Base-by-base conservation (phyloP, 371 early-diverging fungal species). In the Rhizomucor miehei region DNA sequence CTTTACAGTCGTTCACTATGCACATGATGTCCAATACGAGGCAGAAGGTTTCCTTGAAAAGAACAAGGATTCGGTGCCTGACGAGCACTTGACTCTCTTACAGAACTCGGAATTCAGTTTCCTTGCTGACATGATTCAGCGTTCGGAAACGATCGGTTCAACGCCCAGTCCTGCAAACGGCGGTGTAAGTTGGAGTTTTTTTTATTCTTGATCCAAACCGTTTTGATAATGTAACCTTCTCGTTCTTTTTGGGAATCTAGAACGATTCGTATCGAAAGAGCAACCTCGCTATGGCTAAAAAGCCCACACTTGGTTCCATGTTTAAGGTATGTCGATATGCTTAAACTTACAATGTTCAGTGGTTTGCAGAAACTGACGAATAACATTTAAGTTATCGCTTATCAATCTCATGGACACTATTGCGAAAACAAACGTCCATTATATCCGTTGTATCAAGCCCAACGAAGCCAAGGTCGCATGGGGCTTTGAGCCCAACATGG, bases 391-490 rank as follows among this genome's bases (percentile, higher is more conserved):
- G 76, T 60, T 80, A 16, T 96, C 97, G 0, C 81, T 98, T 51
- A 88, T 88, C 44, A 84, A 86, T 52, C 82, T 98, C 54, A 96
- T 97, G 97, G 92, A 89, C 19, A 96, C 96, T 1, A 94, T 98
- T 62, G 82, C 84, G 38, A 73, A 82, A 20, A 98, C 98, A 47
- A 89, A 96, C 53, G 93, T 93, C 24, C 93, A 93, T 59, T 99
- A 99, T 67, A 95, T 97, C 60, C 92, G 98, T 48, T 97, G 98
- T 82, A 94, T 97, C 75, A 97, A 97, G 72, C 97, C 98, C 13
- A 97, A 97, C 74, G 92, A 90, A 63, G 88, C 87, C 54, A 97
- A 97, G 76, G 80, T 67, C 8, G 86, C 95, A 11, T 91, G 91
- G 86, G 68, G 58, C n/a, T 94, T 98, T 62, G 95, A 98, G 58